phyloP scores from a whole-genome alignment of 371 early-diverging fungal genomes.

The Mycotypha africana region DNA sequence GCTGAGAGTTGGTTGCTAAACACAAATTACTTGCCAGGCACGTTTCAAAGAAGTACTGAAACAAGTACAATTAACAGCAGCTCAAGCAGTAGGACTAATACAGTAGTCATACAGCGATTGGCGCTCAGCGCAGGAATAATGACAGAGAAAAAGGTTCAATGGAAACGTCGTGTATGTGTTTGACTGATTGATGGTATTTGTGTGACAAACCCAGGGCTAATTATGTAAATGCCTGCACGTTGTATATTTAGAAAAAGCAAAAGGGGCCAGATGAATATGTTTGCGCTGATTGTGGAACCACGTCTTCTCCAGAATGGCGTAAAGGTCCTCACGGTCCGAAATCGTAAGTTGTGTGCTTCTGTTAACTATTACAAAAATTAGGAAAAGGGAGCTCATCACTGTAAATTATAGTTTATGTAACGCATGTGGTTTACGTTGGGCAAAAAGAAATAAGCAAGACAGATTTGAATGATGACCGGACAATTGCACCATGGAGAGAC shows the following conservation, averaged over 20 bases:
- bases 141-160: conserved; percentile 18
- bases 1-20: no score
- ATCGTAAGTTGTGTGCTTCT: conserved; percentile 26
- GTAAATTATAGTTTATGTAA: conserved; percentile 42
- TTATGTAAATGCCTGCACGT: no score
- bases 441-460: conserved; percentile 26
- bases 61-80: no score
- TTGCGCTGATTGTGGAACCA: conserved; percentile 61
- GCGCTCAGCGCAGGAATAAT: neutral
- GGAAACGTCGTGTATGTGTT: conserved; percentile 18
- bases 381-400: no score
- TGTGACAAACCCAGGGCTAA: no score
- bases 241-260: conserved; percentile 17
- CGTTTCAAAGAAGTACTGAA: no score
- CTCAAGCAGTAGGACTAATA: no score
- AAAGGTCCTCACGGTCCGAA: conserved; percentile 70
- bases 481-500: no score
- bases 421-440: conserved; percentile 46
- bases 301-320: conserved; percentile 80
- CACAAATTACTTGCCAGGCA: no score
- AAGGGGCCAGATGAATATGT: conserved; percentile 38
- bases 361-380: conserved; percentile 1
- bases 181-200: no score
- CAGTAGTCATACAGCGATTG: no score
- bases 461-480: conserved; percentile 21